phyloP scores from a whole-genome alignment of 768 basidiomycete species.

The Kwoniella dendrophila region DNA sequence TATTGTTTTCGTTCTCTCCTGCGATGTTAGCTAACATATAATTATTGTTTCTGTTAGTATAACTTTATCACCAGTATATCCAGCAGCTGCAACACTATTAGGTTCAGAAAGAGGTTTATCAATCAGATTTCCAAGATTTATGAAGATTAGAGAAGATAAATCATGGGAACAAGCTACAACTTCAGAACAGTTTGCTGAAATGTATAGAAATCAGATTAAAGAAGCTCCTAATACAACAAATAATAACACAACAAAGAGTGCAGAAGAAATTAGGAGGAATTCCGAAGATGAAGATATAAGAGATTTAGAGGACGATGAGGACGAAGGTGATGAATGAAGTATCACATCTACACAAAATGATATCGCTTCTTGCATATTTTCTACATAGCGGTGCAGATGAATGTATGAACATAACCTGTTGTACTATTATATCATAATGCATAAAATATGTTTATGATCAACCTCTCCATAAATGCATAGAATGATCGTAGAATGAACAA shows the following conservation, averaged over 20 bases:
- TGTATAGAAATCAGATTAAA: constrained; percentile 66
- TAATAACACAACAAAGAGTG: constrained; percentile 18
- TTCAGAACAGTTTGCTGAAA: constrained; percentile 67
- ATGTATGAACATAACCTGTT: background rate
- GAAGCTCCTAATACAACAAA: constrained; percentile 35
- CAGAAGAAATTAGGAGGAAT: constrained; percentile 25
- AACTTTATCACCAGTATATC: constrained; percentile 80
- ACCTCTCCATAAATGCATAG: constrained; percentile 74
- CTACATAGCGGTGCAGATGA: no score
- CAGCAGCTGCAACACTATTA: constrained; percentile 70
- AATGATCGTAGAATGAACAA: constrained; percentile 95
- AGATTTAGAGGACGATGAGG: constrained; percentile 59
- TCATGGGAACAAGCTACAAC: constrained; percentile 71
- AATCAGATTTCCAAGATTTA: constrained; percentile 84
- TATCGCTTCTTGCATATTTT: no score
- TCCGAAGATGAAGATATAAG: constrained; percentile 58
- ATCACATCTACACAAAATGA: background rate
- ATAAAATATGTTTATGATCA: constrained; percentile 54
- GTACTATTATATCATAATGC: background rate
- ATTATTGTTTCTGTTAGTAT: constrained; percentile 55
- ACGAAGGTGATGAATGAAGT: constrained; percentile 29
- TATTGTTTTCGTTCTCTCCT: background rate
- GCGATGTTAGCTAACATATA: background rate
- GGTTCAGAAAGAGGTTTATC: constrained; percentile 71
- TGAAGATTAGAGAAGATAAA: constrained; percentile 75